Base-by-base conservation (phyloP, 495 filamentous ascomycete species). In the Lasiosphaeria ovina region DNA sequence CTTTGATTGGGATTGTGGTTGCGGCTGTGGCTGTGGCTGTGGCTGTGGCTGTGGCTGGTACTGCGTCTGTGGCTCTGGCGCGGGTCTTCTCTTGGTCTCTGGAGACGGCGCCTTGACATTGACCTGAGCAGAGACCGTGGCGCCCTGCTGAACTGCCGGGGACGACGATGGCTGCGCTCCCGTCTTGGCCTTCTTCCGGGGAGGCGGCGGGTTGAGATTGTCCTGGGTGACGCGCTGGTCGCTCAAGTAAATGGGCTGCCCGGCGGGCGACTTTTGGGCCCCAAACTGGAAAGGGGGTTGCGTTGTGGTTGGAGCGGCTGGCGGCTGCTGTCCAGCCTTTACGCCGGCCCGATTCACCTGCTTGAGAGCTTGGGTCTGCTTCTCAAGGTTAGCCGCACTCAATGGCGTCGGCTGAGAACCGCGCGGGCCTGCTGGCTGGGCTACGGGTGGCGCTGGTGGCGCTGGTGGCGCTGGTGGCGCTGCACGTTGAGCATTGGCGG, bases 271-370 rank as follows among this genome's bases (percentile, higher is more conserved):
- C 45, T 87, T 83, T 38, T 87, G 82, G 7, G 81, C 80, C 24
- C 85, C 86, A 60, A 93, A 82, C 48, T 80, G 81, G 68, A 89
- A 90, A 0, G 87, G 84, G 42, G 86, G 79, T 47, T 88, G 82
- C 0, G 85, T 70, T 0, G 84, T 78, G 0, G 83, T 89, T n/a
- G 88, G 86, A 5, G 88, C 84, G 54, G 85, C 78, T 0, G 78
- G 78, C 11, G 88, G 81, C 14, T 24, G 24, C 24, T 82, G 76
- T 38, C 69, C 78, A 33, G 62, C 69, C 59, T 72, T 75, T 54
- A 72, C 75, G 31, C 59, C 64, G 1, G 66, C 68, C 58, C 78
- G 74, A 54, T 80, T 78, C 59, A 72, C 70, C 51, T 80, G 75
- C 61, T 79, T 83, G 35, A 77, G 64, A 24, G 75, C 77, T 58